These are phyloP conservation scores for Cladophialophora carrionii DNA, from an alignment of 2,329 filamentous ascomycete species.

Conservation along the genomic window DNA sequence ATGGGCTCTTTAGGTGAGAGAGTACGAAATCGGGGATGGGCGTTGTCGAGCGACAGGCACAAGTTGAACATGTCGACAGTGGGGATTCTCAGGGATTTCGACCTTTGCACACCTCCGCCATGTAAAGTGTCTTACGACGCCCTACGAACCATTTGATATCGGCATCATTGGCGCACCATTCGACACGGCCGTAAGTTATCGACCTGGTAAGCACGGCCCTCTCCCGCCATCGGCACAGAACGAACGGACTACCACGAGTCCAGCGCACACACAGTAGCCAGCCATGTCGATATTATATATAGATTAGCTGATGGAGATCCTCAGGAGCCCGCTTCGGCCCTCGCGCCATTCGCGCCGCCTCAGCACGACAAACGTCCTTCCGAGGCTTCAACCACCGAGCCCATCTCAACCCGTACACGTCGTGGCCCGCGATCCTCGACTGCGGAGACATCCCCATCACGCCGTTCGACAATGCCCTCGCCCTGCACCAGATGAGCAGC, in stretches of 20 bases:
- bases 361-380: slow-evolving; percentile 76
- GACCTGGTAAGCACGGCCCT: slow-evolving; percentile 57
- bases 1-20: background rate
- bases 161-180: slow-evolving; percentile 74
- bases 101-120: slow-evolving; percentile 73
- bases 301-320: slow-evolving; percentile 19
- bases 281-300: background rate
- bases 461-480: slow-evolving; percentile 82
- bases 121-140: slow-evolving; percentile 69
- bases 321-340: slow-evolving; percentile 77
- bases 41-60: too few species aligned
- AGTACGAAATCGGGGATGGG: background rate
- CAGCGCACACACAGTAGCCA: slow-evolving; percentile 3
- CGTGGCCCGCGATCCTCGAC: slow-evolving; percentile 78
- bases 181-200: slow-evolving; percentile 72
- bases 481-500: slow-evolving; percentile 79
- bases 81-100: slow-evolving; percentile 73
- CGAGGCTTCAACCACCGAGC: slow-evolving; percentile 83
- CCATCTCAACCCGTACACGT: slow-evolving; percentile 78
- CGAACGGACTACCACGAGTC: background rate
- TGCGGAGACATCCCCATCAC: slow-evolving; percentile 89
- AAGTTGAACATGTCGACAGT: slow-evolving; percentile 44
- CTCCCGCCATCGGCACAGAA: too few species aligned
- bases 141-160: slow-evolving; percentile 68
- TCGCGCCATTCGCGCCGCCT: slow-evolving; percentile 81